Evolutionary conservation across 2,329 filamentous ascomycete species (phyloP).

Genomic region (Fusarium oxysporum): DNA sequence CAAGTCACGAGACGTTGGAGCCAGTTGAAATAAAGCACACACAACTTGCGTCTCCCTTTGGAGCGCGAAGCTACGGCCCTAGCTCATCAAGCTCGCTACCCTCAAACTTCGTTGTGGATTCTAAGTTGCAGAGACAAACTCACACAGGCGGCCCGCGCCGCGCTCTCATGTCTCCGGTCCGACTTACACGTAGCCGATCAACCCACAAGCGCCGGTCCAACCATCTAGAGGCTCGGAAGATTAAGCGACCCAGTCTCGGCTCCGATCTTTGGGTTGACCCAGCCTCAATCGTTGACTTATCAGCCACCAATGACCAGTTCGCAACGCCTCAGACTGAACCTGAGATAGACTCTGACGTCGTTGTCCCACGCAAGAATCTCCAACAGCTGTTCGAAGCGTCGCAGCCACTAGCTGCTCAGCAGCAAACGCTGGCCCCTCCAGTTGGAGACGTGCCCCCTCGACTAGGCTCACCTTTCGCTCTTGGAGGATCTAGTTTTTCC

Average conservation of each 20-base stretch:
- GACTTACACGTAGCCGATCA: conserved; percentile 62
- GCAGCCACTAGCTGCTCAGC: conserved; percentile 33
- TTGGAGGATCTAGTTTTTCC: conserved; percentile 64
- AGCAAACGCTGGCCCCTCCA: conserved; percentile 45
- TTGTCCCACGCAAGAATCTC: conserved; percentile 57
- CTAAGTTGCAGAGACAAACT: conserved; percentile 56
- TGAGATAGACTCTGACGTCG: conserved; percentile 47
- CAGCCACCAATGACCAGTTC: conserved; percentile 47
- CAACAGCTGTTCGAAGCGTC: conserved; percentile 55
- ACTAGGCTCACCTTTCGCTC: conserved; percentile 70
- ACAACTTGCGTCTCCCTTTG: conserved; percentile 66
- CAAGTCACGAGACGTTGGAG: conserved; percentile 38
- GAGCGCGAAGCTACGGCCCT: conserved; percentile 70
- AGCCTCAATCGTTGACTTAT: conserved; percentile 42
- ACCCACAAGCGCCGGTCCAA: conserved; percentile 67
- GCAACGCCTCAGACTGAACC: conserved; percentile 47
- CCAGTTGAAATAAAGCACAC: conserved; percentile 44
- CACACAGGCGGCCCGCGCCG: conserved; percentile 63
- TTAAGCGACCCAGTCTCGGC: conserved; percentile 65
- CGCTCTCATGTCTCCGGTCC: conserved; percentile 65
- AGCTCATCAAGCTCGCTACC: conserved; percentile 66
- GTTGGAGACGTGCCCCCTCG: conserved; percentile 56
- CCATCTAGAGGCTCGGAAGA: conserved; percentile 61
- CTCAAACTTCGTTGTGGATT: conserved; percentile 49
- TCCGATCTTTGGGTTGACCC: conserved; percentile 66